These are phyloP conservation scores for Fraxinus angustifolia DNA, from an alignment of 305 asterid genomes.

Conservation along the genomic window DNA sequence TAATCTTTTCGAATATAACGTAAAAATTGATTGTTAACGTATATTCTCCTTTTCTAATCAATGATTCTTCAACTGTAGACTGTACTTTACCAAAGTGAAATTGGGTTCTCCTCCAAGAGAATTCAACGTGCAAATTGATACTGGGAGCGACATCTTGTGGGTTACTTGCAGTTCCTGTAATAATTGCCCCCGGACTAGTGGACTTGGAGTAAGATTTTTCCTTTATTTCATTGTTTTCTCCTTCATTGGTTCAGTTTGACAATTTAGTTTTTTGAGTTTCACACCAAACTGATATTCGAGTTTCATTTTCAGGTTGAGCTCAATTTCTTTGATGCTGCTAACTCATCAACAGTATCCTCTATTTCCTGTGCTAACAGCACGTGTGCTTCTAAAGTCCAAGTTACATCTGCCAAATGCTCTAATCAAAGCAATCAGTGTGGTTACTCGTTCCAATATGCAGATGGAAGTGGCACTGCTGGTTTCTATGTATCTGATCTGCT, in stretches of 20 bases:
- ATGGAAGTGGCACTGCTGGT: slow-evolving; percentile 96
- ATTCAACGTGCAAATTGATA: slow-evolving; percentile 87
- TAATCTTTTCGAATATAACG: background rate
- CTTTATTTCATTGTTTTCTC: slow-evolving; percentile 16
- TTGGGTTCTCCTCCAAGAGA: slow-evolving; percentile 95
- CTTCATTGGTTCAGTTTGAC: background rate
- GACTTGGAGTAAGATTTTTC: slow-evolving; percentile 63
- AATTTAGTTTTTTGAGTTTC: slow-evolving; percentile 15
- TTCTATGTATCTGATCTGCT: slow-evolving; percentile 69
- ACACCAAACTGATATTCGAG: background rate
- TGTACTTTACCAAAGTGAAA: slow-evolving; percentile 81
- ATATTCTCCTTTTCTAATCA: background rate
- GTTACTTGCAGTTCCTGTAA: slow-evolving; percentile 81
- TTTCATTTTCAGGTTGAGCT: slow-evolving; percentile 59
- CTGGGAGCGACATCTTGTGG: slow-evolving; percentile 95
- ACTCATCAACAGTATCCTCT: slow-evolving; percentile 64
- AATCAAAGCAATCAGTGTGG: slow-evolving; percentile 61
- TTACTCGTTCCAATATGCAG: slow-evolving; percentile 77
- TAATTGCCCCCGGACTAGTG: slow-evolving; percentile 80
- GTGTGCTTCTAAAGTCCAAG: slow-evolving; percentile 62
- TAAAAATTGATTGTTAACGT: background rate
- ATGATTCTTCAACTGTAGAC: slow-evolving; percentile 41
- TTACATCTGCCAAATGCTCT: slow-evolving; percentile 66
- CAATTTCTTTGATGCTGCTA: slow-evolving; percentile 61
- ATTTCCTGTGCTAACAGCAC: slow-evolving; percentile 66